Conservation (phyloP, 2,329 filamentous ascomycete species). For the Diaporthe vaccinii region DNA sequence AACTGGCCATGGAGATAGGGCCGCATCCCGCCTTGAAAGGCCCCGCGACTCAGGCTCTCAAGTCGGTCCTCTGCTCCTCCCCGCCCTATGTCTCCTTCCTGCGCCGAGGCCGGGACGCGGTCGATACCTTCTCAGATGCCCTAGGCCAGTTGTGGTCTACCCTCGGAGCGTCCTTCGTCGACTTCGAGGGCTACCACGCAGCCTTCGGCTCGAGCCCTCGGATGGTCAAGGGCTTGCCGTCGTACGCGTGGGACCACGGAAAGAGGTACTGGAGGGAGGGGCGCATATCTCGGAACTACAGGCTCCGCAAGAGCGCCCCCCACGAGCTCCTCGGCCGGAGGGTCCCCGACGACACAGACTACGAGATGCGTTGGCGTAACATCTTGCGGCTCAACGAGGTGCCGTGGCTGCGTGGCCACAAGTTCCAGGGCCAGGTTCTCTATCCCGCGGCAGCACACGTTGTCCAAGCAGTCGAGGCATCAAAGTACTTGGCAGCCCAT, state of each 20-base stretch:
- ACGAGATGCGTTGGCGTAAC: slow-evolving; percentile 46
- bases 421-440: slow-evolving; percentile 51
- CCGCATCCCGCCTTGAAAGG: slow-evolving; percentile 56
- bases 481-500: not conserved
- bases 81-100: slow-evolving; percentile 46
- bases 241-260: slow-evolving; percentile 9
- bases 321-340: slow-evolving; percentile 39
- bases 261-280: slow-evolving; percentile 36
- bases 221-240: slow-evolving; percentile 16
- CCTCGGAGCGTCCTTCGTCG: not conserved
- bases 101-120: slow-evolving; percentile 40
- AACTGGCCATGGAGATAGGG: slow-evolving; percentile 48
- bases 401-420: slow-evolving; percentile 57
- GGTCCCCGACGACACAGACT: not conserved
- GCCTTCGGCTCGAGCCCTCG: not conserved
- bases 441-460: slow-evolving; percentile 52
- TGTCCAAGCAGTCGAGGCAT: slow-evolving; percentile 43
- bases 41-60: slow-evolving; percentile 51
- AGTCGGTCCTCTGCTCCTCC: slow-evolving; percentile 27
- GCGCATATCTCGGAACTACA: slow-evolving; percentile 15
- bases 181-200: not conserved
- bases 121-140: slow-evolving; percentile 41
- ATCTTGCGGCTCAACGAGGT: slow-evolving; percentile 45
- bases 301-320: not conserved
- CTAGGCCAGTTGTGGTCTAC: slow-evolving; percentile 40